Percentiles rank a stretch among this genome's conserved stretches.
Conservation (phyloP, 1,284 basidiomycete species). For the Naganishia albida region DNA sequence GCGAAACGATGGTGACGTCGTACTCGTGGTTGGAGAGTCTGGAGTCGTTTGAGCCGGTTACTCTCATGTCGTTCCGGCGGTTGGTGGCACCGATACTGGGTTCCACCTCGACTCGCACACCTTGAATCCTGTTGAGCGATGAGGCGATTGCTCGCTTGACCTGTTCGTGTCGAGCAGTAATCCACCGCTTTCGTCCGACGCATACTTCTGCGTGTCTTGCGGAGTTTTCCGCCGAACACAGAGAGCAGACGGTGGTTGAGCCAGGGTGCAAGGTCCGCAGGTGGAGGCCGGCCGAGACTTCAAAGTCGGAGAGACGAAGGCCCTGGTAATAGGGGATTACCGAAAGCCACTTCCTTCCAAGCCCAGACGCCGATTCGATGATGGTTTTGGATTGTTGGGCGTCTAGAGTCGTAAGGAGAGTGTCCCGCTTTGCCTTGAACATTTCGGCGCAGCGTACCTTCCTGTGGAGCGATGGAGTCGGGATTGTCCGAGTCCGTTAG, state of each 20-base stretch:
- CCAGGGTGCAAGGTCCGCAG: slow-evolving; percentile 4
- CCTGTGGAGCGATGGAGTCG: too few species aligned
- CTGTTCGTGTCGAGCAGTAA: background rate
- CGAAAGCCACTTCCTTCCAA: background rate
- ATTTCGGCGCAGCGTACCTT: too few species aligned
- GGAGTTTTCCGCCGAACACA: background rate
- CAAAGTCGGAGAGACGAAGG: background rate
- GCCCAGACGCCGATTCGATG: slow-evolving; percentile 6
- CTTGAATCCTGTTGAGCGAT: background rate
- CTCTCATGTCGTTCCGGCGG: slow-evolving; percentile 2
- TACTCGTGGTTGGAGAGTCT: slow-evolving; percentile 1
- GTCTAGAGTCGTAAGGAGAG: background rate
- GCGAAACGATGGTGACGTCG: slow-evolving; percentile 11
- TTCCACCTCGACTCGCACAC: background rate
- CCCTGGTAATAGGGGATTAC: background rate
- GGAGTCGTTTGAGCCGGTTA: background rate
- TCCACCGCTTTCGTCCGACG: background rate
- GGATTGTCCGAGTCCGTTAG: too few species aligned
- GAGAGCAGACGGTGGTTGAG: background rate
- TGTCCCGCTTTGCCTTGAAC: background rate
- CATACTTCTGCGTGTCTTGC: slow-evolving; percentile 6
- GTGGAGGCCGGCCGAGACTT: slow-evolving; percentile 6
- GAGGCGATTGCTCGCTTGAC: background rate
- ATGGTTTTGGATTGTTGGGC: slow-evolving; percentile 1
- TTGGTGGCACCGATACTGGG: slow-evolving; percentile 1